Evolutionary conservation across 2,329 filamentous ascomycete genomes (phyloP).

Genomic region (Colletotrichum somersetense): DNA sequence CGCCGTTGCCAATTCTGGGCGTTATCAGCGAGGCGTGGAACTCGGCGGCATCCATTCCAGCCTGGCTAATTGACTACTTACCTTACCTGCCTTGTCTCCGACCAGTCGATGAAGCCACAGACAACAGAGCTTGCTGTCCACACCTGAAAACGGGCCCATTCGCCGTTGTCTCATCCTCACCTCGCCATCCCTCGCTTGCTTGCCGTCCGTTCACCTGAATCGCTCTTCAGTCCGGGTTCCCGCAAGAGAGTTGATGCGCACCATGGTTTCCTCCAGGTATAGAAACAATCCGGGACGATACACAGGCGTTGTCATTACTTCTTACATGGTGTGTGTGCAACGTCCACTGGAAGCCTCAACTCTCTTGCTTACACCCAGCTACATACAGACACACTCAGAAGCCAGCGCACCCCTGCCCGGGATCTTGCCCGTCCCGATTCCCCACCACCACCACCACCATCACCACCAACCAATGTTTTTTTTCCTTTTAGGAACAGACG

Average conservation of each 20-base stretch:
- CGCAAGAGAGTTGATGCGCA: not conserved
- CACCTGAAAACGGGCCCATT: not conserved
- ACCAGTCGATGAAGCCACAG: conserved; percentile 7
- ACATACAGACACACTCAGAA: not conserved
- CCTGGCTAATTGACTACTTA: not conserved
- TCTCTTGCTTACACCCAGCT: not conserved
- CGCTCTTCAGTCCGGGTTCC: not conserved
- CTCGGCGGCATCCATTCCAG: not conserved
- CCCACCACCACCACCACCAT: not conserved
- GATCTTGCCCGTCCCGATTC: conserved; percentile 27
- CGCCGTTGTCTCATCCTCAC: conserved; percentile 15
- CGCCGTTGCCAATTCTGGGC: conserved; percentile 12
- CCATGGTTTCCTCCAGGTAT: not conserved
- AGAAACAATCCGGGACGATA: not conserved
- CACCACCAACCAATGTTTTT: conserved; percentile 14
- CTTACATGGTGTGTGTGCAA: not conserved
- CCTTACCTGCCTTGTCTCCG: not conserved
- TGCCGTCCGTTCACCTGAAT: not conserved
- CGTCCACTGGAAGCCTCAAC: not conserved
- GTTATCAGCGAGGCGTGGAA: not conserved
- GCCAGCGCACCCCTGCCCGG: conserved; percentile 23
- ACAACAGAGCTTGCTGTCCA: not conserved
- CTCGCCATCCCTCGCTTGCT: not conserved
- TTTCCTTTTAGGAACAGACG: conserved; percentile 32
- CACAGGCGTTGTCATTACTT: conserved; percentile 1